Evolutionary conservation across 176 grass and related monocot genomes (phyloP).

Genomic region (Juncus effusus): DNA sequence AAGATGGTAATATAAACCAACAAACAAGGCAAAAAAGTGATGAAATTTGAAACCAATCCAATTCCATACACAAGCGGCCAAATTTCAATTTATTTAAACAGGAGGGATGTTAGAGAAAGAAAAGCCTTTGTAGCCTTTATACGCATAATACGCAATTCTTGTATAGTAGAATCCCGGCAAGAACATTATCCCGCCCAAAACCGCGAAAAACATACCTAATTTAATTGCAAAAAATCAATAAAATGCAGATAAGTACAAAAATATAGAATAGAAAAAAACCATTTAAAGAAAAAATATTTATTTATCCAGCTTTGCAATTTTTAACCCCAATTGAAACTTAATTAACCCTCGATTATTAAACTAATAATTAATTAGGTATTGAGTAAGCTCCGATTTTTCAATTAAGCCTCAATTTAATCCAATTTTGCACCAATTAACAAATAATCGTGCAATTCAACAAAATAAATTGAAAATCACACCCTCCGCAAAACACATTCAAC

Average conservation of each 20-base stretch:
- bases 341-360: too few relatives aligned
- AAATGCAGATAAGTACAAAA: not conserved
- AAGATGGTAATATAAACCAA: constrained; percentile 16
- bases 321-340: too few relatives aligned
- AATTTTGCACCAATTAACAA: too few relatives aligned
- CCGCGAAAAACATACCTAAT: constrained; percentile 77
- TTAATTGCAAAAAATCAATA: not conserved
- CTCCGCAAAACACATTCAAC: too few relatives aligned
- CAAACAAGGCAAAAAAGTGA: not conserved
- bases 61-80: too few relatives aligned
- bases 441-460: too few relatives aligned
- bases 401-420: too few relatives aligned
- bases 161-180: constrained; percentile 97
- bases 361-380: too few relatives aligned
- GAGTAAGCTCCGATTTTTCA: too few relatives aligned
- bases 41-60: not conserved
- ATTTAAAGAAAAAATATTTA: too few relatives aligned
- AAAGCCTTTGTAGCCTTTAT: constrained; percentile 90
- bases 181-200: constrained; percentile 87
- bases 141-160: constrained; percentile 89
- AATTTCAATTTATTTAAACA: constrained; percentile 39
- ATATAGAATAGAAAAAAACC: not conserved
- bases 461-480: too few relatives aligned
- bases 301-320: too few relatives aligned
- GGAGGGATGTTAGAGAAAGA: constrained; percentile 87